A percentile compares a stretch with the other conserved stretches of the same genome.
Evolutionary conservation across 106 monocot species (phyloP).

Genomic region (Dendrobium huoshanense): DNA sequence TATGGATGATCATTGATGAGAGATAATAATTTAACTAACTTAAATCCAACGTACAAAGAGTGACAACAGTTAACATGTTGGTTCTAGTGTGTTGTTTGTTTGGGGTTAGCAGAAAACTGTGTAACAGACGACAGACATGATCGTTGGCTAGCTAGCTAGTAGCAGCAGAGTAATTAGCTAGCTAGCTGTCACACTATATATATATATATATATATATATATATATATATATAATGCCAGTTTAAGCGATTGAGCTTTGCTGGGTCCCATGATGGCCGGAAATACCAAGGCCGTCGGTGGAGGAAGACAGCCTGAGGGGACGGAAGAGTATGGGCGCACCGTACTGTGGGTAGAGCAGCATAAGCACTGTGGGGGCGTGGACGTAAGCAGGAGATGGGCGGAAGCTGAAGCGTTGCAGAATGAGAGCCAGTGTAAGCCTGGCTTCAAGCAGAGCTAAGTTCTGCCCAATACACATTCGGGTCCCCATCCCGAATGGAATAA

Average conservation of each 20-base stretch:
- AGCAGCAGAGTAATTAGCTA: not conserved
- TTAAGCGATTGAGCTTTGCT: no score
- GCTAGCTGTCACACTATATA: not conserved
- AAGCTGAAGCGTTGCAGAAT: constrained; percentile 40
- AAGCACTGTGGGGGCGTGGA: constrained; percentile 29
- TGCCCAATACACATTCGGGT: constrained; percentile 69
- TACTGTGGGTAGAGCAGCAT: constrained; percentile 36
- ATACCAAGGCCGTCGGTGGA: not conserved
- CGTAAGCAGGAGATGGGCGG: constrained; percentile 19
- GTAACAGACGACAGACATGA: not conserved
- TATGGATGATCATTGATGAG: not conserved
- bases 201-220: no score
- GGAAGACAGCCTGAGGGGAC: not conserved
- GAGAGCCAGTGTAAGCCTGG: constrained; percentile 53
- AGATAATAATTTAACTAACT: not conserved
- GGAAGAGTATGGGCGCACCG: constrained; percentile 21
- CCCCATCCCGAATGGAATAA: constrained; percentile 67
- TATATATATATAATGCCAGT: no score
- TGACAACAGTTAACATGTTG: not conserved
- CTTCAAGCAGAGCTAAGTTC: constrained; percentile 50
- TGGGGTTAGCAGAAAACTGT: constrained; percentile 1
- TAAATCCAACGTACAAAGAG: not conserved
- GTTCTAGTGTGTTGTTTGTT: not conserved
- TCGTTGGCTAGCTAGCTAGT: not conserved
- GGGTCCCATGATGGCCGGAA: not conserved